Conservation (phyloP, 495 filamentous ascomycete species). For the Cercophora samala region DNA sequence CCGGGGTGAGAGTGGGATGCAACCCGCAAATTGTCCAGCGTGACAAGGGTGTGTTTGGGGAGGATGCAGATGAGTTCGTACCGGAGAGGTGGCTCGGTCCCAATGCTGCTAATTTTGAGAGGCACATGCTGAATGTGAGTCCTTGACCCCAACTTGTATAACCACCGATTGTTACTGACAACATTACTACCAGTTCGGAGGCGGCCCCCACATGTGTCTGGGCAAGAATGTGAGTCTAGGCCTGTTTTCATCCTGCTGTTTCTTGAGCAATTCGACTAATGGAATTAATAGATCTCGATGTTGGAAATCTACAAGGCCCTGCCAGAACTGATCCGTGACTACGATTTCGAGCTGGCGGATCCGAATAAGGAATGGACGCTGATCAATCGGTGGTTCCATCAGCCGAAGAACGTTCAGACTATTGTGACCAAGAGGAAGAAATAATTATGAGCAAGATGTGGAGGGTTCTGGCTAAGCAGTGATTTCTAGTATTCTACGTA, state of each 20-base stretch:
- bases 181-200: background rate
- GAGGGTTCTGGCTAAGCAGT: background rate
- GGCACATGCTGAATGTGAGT: constrained; percentile 9
- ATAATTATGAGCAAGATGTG: background rate
- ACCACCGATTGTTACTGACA: background rate
- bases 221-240: constrained; percentile 11
- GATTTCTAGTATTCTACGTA: background rate
- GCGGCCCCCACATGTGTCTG: background rate
- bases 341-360: constrained; percentile 13
- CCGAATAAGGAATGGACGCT: constrained; percentile 5
- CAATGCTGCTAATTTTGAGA: constrained; percentile 12
- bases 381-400: background rate
- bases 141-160: background rate
- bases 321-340: constrained; percentile 8
- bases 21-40: constrained; percentile 56
- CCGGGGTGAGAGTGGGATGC: constrained; percentile 56
- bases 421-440: constrained; percentile 2
- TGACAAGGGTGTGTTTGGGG: constrained; percentile 51
- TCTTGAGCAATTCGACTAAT: no score
- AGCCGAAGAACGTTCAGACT: background rate
- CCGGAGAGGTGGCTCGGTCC: constrained; percentile 54
- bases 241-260: background rate
- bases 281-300: constrained; percentile 4
- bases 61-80: constrained; percentile 48
- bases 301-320: constrained; percentile 11